Base-by-base conservation (phyloP, 441 rosid genomes). In the Erysimum cheiri region DNA sequence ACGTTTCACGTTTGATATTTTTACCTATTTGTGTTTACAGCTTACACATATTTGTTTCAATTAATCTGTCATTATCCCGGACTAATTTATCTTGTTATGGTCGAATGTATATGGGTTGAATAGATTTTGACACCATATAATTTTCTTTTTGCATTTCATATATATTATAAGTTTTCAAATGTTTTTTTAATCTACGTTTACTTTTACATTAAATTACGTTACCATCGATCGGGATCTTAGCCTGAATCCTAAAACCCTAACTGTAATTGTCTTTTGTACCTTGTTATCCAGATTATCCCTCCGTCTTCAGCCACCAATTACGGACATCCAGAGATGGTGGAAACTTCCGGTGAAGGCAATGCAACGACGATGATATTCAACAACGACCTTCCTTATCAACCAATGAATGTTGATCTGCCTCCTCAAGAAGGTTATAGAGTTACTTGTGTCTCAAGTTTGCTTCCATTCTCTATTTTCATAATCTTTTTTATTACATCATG, bases 361-460 rank as follows among this genome's bases (percentile, higher is more conserved):
- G 50, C 44, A 54, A 19, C 46, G 4, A 22, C 48, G 4, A 29
- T 29, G 50, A 36, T 29, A 10, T 17, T 3, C 44, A 47, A 68
- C 36, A 39, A 61, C 2, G 64, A 48, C 36, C 17, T 29, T 54
- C 14, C 46, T 46, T 32, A 57, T 48, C 61, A 56, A 15, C 29
- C 41, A 3, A 0, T 57, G 36, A 40, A 29, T 7, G 36, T 39
- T 58, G 39, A 58, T 39, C 1, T 44, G 65, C 39, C 47, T 69
- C 29, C 32, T 46, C 55, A 39, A 55, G 54, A 75, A 56, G 33
- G 78, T 63, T 10, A 62, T 26, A 11, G 4, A 41, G 4, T 67
- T 67, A 9, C 56, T 67, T 73, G n/a, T 33, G 29, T 19, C 43
- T 33, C 65, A 56, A 31, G 52, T 31, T 24, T 58, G 39, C 36